Conservation (phyloP, 305 asterid genomes). For the Rubia tinctorum region DNA sequence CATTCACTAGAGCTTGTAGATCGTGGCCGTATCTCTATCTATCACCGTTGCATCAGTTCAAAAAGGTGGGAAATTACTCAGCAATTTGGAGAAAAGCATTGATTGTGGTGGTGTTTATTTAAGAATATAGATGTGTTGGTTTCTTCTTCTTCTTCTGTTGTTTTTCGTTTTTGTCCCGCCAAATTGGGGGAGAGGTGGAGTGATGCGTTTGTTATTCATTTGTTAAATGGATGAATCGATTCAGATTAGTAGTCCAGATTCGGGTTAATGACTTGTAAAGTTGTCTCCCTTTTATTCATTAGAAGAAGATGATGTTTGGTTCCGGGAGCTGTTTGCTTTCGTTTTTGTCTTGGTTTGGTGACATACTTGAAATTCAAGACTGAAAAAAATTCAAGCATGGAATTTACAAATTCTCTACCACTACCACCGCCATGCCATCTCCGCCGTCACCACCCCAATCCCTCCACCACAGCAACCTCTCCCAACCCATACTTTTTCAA, state of each 20-base stretch:
- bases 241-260: background rate
- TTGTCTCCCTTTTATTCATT: background rate
- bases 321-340: background rate
- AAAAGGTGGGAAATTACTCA: background rate
- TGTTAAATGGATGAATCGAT: background rate
- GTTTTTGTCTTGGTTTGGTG: no score
- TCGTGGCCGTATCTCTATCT: background rate
- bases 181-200: background rate
- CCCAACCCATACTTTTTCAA: no score
- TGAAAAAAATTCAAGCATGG: no score
- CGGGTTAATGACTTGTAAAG: background rate
- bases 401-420: no score
- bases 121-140: background rate
- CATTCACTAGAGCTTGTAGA: conserved; percentile 17
- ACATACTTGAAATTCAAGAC: no score
- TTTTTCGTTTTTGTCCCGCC: background rate
- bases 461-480: no score
- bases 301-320: background rate
- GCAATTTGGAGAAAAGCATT: background rate
- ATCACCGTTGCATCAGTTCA: background rate
- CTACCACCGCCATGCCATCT: no score
- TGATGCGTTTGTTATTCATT: background rate
- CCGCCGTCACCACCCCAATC: no score
- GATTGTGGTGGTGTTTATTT: no score
- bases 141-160: background rate